A percentile compares a stretch with the other conserved stretches of the same genome.
Evolutionary conservation across 1,139 yeast species (phyloP).

Genomic region (Suhomyces taliae): DNA sequence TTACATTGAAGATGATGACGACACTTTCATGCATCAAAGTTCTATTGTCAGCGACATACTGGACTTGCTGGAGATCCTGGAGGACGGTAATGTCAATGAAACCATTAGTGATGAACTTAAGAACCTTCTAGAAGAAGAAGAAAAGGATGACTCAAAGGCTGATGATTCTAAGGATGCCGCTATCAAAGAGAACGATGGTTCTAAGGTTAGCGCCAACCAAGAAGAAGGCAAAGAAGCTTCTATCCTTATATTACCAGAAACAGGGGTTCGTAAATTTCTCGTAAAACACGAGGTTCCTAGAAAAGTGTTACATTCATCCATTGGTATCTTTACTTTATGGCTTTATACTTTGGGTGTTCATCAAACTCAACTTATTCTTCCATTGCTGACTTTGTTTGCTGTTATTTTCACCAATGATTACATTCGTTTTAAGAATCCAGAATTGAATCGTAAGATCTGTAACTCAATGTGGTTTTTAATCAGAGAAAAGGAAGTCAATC

Average conservation of each 20-base stretch:
- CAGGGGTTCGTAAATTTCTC: constrained; percentile 48
- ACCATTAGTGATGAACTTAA: constrained; percentile 14
- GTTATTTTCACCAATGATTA: constrained; percentile 65
- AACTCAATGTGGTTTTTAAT: constrained; percentile 72
- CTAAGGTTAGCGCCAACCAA: no score
- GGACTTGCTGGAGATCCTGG: constrained; percentile 12
- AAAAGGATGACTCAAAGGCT: not conserved
- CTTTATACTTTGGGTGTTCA: constrained; percentile 66
- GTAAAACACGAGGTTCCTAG: constrained; percentile 87
- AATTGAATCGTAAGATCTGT: constrained; percentile 65
- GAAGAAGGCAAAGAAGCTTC: not conserved
- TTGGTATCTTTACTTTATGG: constrained; percentile 76
- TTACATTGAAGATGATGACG: constrained; percentile 41
- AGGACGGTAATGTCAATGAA: constrained; percentile 12
- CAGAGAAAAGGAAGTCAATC: constrained; percentile 73
- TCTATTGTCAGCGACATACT: constrained; percentile 16
- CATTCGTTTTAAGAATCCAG: constrained; percentile 60
- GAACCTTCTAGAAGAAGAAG: constrained; percentile 11
- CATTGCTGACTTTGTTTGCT: constrained; percentile 54
- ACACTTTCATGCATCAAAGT: constrained; percentile 32
- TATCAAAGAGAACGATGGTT: no score
- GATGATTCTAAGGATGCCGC: constrained; percentile 12
- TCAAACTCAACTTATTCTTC: constrained; percentile 56
- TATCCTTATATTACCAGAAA: not conserved
- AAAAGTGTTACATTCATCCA: constrained; percentile 81